These are phyloP conservation scores for Wallacemonas sp. DNA, from an alignment of 208 protist species.

Conservation along the genomic window DNA sequence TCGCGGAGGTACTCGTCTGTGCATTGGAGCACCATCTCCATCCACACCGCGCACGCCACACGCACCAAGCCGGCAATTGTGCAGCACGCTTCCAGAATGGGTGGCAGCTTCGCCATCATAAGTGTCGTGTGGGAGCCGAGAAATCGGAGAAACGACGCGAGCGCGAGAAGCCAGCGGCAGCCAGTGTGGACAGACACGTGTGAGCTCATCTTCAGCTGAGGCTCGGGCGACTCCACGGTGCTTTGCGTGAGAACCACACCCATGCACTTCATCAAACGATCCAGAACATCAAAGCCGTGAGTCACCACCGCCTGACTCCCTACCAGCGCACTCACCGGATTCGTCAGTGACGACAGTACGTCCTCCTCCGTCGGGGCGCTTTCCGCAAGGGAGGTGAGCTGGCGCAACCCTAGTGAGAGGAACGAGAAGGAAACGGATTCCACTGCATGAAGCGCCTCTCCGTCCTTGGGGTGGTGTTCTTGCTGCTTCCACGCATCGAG, in stretches of 20 bases:
- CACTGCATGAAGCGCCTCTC: not conserved
- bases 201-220: slow-evolving; percentile 2
- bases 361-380: slow-evolving; percentile 13
- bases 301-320: slow-evolving; percentile 29
- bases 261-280: slow-evolving; percentile 34
- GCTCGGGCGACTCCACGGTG: slow-evolving; percentile 18
- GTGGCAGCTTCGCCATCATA: slow-evolving; percentile 77
- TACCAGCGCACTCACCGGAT: slow-evolving; percentile 16
- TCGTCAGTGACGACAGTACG: slow-evolving; percentile 16
- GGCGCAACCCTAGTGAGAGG: slow-evolving; percentile 36
- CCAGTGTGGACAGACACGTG: slow-evolving; percentile 28
- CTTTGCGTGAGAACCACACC: slow-evolving; percentile 2
- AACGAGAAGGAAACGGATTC: slow-evolving; percentile 27
- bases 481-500: slow-evolving; percentile 38
- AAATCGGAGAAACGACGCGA: slow-evolving; percentile 61
- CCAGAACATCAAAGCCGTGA: slow-evolving; percentile 32
- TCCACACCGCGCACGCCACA: slow-evolving; percentile 59
- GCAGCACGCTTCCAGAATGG: slow-evolving; percentile 61
- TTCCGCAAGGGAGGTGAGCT: slow-evolving; percentile 44
- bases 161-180: slow-evolving; percentile 67
- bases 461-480: no score
- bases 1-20: slow-evolving; percentile 61
- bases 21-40: slow-evolving; percentile 53
- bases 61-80: slow-evolving; percentile 24
- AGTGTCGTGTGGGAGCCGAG: slow-evolving; percentile 64